phyloP scores from a whole-genome alignment of 2,329 filamentous ascomycete species.

The Ceratocystis eucalypticola region DNA sequence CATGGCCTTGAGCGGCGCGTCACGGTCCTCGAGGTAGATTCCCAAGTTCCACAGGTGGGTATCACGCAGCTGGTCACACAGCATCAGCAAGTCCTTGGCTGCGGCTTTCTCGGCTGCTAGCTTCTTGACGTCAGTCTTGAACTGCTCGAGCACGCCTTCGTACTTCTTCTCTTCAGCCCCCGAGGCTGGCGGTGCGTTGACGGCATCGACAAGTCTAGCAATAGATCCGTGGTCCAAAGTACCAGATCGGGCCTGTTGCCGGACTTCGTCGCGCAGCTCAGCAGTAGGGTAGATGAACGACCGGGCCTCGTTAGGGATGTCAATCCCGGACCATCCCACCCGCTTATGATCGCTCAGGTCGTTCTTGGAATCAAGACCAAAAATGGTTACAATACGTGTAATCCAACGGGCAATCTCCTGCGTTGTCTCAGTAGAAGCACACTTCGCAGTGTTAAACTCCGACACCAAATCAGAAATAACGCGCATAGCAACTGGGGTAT shows the following conservation, averaged over 20 bases:
- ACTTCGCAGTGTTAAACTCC: constrained; percentile 28
- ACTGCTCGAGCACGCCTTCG: constrained; percentile 32
- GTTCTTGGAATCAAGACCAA: constrained; percentile 54
- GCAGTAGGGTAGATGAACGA: constrained; percentile 35
- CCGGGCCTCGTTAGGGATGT: constrained; percentile 34
- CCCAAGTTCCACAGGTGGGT: constrained; percentile 66
- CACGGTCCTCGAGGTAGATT: constrained; percentile 76
- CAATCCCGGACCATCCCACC: constrained; percentile 29
- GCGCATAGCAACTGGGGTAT: constrained; percentile 68
- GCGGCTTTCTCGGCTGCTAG: constrained; percentile 36
- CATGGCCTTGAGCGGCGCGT: constrained; percentile 52
- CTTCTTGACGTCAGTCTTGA: constrained; percentile 40
- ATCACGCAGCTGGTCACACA: constrained; percentile 73
- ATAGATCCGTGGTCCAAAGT: constrained; percentile 37
- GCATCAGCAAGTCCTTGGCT: constrained; percentile 54
- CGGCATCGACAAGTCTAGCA: constrained; percentile 34
- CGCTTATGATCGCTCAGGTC: constrained; percentile 24
- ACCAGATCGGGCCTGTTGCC: constrained; percentile 15
- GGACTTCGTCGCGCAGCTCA: constrained; percentile 17
- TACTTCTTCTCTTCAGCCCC: constrained; percentile 33
- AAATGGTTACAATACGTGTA: constrained; percentile 69
- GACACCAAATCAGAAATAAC: constrained; percentile 66
- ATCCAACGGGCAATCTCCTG: constrained; percentile 55
- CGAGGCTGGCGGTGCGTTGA: constrained; percentile 31
- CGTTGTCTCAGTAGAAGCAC: constrained; percentile 9